Evolutionary conservation across 371 early-diverging fungal species (phyloP).

Genomic region (Zopfochytrium polystomum): DNA sequence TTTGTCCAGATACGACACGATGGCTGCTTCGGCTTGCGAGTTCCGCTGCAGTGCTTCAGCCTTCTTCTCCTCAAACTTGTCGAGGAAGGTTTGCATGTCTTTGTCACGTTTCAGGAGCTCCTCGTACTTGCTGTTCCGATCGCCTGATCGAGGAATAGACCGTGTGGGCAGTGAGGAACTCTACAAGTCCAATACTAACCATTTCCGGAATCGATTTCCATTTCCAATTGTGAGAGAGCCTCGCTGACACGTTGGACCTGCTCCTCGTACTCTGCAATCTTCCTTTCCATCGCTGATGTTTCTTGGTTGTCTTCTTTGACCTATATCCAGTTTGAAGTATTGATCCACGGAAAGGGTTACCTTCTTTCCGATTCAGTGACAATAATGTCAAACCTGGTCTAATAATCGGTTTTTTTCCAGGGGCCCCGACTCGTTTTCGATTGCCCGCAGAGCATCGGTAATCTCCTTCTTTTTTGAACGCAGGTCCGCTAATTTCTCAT

Average conservation of each 20-base stretch:
- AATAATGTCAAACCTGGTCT: constrained; percentile 33
- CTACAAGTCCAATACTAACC: constrained; percentile 11
- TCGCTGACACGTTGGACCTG: constrained; percentile 33
- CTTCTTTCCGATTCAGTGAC: not conserved
- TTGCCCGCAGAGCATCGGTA: constrained; percentile 35
- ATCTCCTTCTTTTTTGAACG: constrained; percentile 38
- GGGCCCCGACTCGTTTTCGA: constrained; percentile 42
- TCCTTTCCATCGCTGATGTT: constrained; percentile 54
- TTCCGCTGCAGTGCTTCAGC: constrained; percentile 32
- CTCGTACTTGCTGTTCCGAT: constrained; percentile 51
- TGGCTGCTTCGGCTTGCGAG: constrained; percentile 31
- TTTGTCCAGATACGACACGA: constrained; percentile 37
- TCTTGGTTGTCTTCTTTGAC: constrained; percentile 55
- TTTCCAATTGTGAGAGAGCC: constrained; percentile 37
- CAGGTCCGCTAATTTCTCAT: constrained; percentile 39
- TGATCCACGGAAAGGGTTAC: constrained; percentile 1
- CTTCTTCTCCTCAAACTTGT: constrained; percentile 39
- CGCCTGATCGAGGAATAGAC: constrained; percentile 21
- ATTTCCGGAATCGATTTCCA: constrained; percentile 38
- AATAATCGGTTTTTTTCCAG: constrained; percentile 46
- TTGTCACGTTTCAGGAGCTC: constrained; percentile 54
- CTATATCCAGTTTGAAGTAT: constrained; percentile 13
- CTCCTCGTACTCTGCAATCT: constrained; percentile 46
- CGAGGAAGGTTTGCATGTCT: constrained; percentile 54
- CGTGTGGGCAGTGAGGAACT: not conserved